Evolutionary conservation across 208 protist species (phyloP), one percentile per base, ranked within the genome.

Genomic region (Trypanosoma lewisi): DNA sequence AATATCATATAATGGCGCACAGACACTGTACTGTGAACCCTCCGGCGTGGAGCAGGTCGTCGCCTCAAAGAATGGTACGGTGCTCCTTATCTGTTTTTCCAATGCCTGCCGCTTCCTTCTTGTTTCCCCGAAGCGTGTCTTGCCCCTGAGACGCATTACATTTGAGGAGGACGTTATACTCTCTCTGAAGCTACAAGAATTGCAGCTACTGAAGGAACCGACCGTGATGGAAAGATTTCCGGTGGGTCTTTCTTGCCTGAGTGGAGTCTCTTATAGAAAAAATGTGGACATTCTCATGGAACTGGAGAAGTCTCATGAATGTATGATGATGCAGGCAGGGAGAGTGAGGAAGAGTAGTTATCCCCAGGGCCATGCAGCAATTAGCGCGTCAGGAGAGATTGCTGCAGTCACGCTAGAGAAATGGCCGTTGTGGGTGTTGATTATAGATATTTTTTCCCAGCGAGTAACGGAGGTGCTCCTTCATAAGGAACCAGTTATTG

Each of bases 391-490:
- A 50, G 59, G 67, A 12, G 25, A 48, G 34, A 55, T 73, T 2
- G 67, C 59, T 45, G 67, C 67, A 21, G 67, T 73, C n/a, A 49
- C 37, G 11, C 30, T 73, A 9, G 28, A 6, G 8, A 21, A 23
- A 25, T 73, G 53, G 41, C 67, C 67, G 11, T 54, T 5, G 8
- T 52, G 14, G 33, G 67, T 73, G 30, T 41, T 73, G 49, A n/a
- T 73, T n/a, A 44, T 73, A 44, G 67, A 73, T 39, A 67, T 67
- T 61, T 33, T 67, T n/a, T 42, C 19, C n/a, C 67, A 73, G 21
- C 41, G 58, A 11, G 67, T 73, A 34, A 37, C 63, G 30, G 42
- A 59, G 23, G 52, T 73, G 19, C 42, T 73, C 4, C 28, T 25
- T 17, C 53, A 73, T 44, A 31, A 34, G 42, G 67, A 63, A 36